A percentile compares a stretch with the other conserved stretches of the same genome.
Evolutionary conservation across 768 basidiomycete species (phyloP).

Genomic region (Cantharellus cinnabarinus): DNA sequence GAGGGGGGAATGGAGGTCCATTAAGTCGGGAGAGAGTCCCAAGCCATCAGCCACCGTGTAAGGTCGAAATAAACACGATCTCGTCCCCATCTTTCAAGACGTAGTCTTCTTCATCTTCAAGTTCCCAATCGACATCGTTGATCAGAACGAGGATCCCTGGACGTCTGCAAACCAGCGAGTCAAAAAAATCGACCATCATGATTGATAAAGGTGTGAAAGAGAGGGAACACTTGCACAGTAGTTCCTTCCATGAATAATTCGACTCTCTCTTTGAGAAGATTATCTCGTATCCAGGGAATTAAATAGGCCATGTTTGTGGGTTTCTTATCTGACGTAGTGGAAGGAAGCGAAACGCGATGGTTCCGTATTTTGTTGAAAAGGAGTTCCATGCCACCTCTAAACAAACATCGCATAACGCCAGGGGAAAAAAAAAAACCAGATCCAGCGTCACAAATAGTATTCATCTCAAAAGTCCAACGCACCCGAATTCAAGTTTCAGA

Average conservation of each 20-base stretch:
- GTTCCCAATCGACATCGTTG: constrained; percentile 94
- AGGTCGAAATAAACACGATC: constrained; percentile 88
- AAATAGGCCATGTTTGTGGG: constrained; percentile 52
- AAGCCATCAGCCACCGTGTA: constrained; percentile 58
- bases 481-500: neutral
- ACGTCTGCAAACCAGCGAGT: constrained; percentile 32
- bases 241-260: constrained; percentile 79
- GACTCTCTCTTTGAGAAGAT: constrained; percentile 60
- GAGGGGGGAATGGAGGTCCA: no score
- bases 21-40: no score
- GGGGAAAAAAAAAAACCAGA: neutral
- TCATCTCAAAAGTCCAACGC: neutral
- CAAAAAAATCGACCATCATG: neutral
- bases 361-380: constrained; percentile 53
- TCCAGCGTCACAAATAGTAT: neutral
- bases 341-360: constrained; percentile 29
- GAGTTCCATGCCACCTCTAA: constrained; percentile 63
- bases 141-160: constrained; percentile 94
- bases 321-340: constrained; percentile 23
- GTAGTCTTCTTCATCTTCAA: constrained; percentile 87
- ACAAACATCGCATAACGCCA: neutral
- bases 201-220: neutral
- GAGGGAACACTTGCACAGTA: constrained; percentile 42
- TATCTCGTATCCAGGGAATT: constrained; percentile 55
- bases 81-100: constrained; percentile 59